Base-by-base conservation (phyloP, 73 alveolate genomes). In the Paramecium sonneborni region DNA sequence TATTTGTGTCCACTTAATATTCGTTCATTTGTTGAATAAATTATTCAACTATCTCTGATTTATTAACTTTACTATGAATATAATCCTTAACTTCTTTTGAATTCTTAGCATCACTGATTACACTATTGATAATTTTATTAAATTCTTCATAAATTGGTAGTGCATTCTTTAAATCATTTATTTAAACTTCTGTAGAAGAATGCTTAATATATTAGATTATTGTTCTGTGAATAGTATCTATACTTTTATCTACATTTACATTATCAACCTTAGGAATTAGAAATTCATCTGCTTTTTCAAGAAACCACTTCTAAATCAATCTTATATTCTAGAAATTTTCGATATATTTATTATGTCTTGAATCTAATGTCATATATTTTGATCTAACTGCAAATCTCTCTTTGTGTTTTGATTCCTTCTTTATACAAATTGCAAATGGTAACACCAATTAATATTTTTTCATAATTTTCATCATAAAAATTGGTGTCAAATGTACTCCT, bases 321-420 rank as follows among this genome's bases (percentile, higher is more conserved):
- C 99, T 74, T 35, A 96, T 96, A 85, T 92, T 94, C 58, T 92
- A 52, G 48, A 95, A 95, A 67, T 94, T 69, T 70, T 96, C 92
- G 20, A 96, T 92, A 58, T 96, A 96, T 85, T 96, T 96, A 87
- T 96, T 96, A 76, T 85, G 58, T 76, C 93, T 94, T 5, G 97
- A 96, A 86, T 96, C 99, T 18, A 96, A 72, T 3, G 99, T 96
- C 99, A 96, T 96, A 88, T 90, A 94, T 86, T 96, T 96, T 30
- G 97, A 93, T 21, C 99, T 46, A 12, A 96, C 99, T 72, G 99
- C 99, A 88, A 96, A 96, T 67, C 98, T 91, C 79, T 96, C 98
- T 32, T 92, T 95, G 88, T 96, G 99, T 74, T 96, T 96, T 26
- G 95, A 93, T 72, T 95, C 97, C 28, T 92, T 93, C 70, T 93